Evolutionary conservation across 305 asterid species (phyloP).

Genomic region (Euphrasia arctica): DNA sequence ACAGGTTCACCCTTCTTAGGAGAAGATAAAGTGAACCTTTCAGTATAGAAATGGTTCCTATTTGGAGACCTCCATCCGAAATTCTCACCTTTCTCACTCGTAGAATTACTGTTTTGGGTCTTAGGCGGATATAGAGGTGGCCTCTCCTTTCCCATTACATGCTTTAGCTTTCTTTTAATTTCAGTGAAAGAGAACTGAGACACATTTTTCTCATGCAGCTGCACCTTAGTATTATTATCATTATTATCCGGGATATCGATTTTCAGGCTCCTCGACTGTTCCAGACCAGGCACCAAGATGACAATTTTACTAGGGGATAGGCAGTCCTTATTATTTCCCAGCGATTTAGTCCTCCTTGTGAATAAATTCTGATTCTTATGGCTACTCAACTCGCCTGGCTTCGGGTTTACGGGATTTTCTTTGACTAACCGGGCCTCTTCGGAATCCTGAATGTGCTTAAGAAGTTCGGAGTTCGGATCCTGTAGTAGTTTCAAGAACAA

Average conservation of each 20-base stretch:
- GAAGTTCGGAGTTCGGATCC: constrained; percentile 59
- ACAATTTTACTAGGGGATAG: constrained; percentile 60
- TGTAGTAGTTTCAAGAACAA: constrained; percentile 54
- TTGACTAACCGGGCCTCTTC: constrained; percentile 43
- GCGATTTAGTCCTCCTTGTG: constrained; percentile 77
- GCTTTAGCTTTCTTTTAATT: constrained; percentile 75
- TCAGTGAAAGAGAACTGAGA: constrained; percentile 83
- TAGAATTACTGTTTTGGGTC: constrained; percentile 36
- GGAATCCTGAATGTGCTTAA: constrained; percentile 46
- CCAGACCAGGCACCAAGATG: constrained; percentile 68
- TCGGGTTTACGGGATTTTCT: constrained; percentile 35
- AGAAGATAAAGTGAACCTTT: constrained; percentile 55
- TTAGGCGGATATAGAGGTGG: constrained; percentile 31
- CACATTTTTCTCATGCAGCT: constrained; percentile 31
- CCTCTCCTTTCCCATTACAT: constrained; percentile 80
- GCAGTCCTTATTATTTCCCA: constrained; percentile 41
- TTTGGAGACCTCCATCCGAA: constrained; percentile 92
- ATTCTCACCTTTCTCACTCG: constrained; percentile 57
- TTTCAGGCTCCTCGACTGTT: constrained; percentile 41
- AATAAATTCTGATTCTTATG: constrained; percentile 57
- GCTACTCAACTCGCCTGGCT: constrained; percentile 45
- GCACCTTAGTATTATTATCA: too few relatives aligned
- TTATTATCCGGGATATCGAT: constrained; percentile 21
- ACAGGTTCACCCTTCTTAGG: constrained; percentile 46
- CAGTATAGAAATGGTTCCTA: constrained; percentile 86